Conservation (phyloP, 768 basidiomycete genomes). For the Leccinum imitatum region DNA sequence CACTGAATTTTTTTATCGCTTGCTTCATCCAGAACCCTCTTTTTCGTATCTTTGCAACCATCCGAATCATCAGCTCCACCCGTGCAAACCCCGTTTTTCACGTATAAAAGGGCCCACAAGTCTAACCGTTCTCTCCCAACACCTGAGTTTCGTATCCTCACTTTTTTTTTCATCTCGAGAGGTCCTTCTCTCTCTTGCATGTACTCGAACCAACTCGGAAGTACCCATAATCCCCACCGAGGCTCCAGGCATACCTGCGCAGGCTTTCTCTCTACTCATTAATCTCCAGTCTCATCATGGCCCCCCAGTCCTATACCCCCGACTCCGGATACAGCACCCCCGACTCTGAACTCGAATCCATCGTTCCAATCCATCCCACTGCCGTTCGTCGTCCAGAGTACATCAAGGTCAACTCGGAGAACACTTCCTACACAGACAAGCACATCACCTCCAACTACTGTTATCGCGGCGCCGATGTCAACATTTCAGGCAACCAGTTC, state of each 20-base stretch:
- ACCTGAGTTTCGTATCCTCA: not conserved
- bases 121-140: not conserved
- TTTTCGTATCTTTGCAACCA: constrained; percentile 15
- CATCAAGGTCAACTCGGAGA: constrained; percentile 79
- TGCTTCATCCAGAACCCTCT: constrained; percentile 10
- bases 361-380: constrained; percentile 79
- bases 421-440: constrained; percentile 78
- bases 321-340: constrained; percentile 70
- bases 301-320: constrained; percentile 40
- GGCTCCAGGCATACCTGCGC: constrained; percentile 82
- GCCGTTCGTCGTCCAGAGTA: constrained; percentile 73
- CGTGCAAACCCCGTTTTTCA: constrained; percentile 21
- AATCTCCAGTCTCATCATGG: constrained; percentile 43
- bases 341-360: constrained; percentile 65
- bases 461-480: constrained; percentile 76
- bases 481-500: constrained; percentile 71
- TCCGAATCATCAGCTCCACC: not conserved
- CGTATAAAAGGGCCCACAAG: constrained; percentile 26
- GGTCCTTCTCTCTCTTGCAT: constrained; percentile 60
- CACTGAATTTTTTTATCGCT: constrained; percentile 13
- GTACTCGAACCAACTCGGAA: constrained; percentile 94
- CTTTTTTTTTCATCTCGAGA: constrained; percentile 15
- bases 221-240: constrained; percentile 85
- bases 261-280: constrained; percentile 56
- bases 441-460: constrained; percentile 80